A percentile compares a stretch with the other conserved stretches of the same genome.
phyloP scores from a whole-genome alignment of 1,284 basidiomycete genomes.

The Cutaneotrichosporon sp. region DNA sequence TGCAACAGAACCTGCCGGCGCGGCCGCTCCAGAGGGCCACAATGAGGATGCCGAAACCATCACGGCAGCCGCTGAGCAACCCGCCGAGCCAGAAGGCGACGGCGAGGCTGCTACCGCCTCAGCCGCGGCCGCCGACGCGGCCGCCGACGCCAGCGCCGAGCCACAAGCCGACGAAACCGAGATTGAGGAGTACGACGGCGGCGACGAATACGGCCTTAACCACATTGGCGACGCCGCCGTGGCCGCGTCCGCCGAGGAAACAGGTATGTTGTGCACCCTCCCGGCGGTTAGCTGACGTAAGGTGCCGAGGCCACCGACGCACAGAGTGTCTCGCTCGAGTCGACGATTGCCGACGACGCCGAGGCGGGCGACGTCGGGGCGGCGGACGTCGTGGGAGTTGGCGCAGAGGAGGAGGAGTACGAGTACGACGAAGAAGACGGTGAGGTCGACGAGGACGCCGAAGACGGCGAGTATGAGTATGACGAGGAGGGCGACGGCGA shows the following conservation, averaged over 20 bases:
- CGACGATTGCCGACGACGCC: background rate
- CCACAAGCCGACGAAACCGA: background rate
- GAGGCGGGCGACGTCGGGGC: background rate
- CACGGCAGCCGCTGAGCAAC: background rate
- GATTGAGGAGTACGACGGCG: slow-evolving; percentile 1
- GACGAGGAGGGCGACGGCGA: background rate
- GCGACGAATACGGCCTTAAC: slow-evolving; percentile 14
- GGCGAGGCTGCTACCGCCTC: background rate
- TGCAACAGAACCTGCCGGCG: background rate
- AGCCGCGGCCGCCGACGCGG: background rate
- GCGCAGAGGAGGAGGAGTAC: too few species aligned
- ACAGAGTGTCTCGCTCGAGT: background rate
- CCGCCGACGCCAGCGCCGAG: background rate
- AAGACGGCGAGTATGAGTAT: background rate
- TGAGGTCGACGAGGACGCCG: background rate
- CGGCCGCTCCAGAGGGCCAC: background rate
- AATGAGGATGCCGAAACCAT: too few species aligned
- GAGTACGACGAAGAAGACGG: background rate
- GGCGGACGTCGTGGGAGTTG: too few species aligned
- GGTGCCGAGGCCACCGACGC: background rate
- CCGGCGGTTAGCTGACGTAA: background rate
- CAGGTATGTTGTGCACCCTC: background rate
- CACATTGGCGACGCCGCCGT: slow-evolving; percentile 12
- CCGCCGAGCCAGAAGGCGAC: background rate
- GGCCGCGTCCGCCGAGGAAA: slow-evolving; percentile 6